Conservation (phyloP, 2,329 filamentous ascomycete genomes). For the Phialophora macrospora region DNA sequence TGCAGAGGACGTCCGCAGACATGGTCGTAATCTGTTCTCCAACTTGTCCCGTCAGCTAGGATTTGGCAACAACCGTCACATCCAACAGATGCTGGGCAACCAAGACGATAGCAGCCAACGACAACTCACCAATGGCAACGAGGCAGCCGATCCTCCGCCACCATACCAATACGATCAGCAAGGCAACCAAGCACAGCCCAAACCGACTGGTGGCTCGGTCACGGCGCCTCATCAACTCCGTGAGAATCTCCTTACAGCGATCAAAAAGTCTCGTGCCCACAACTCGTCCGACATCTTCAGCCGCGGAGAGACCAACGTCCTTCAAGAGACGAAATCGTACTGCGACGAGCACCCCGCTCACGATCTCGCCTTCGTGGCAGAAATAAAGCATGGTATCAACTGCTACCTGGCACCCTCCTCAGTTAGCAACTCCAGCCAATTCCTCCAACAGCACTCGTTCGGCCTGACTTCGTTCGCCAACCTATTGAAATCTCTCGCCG, state of each 20-base stretch:
- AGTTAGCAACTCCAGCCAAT: conserved; percentile 55
- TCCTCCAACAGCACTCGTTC: conserved; percentile 65
- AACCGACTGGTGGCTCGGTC: conserved; percentile 39
- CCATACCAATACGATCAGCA: conserved; percentile 46
- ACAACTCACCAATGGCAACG: conserved; percentile 29
- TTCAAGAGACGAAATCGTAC: conserved; percentile 83
- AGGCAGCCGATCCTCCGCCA: conserved; percentile 43
- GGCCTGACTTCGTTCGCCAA: conserved; percentile 71
- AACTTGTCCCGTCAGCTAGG: conserved; percentile 71
- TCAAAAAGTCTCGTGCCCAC: conserved; percentile 77
- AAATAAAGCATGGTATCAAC: conserved; percentile 72
- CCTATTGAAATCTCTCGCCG: conserved; percentile 70
- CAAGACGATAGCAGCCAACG: conserved; percentile 5
- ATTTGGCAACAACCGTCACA: conserved; percentile 52
- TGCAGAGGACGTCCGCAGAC: conserved; percentile 48
- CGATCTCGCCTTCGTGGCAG: conserved; percentile 72
- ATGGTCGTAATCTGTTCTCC: conserved; percentile 66
- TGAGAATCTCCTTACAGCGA: conserved; percentile 69
- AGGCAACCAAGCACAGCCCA: conserved; percentile 35
- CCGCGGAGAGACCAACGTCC: conserved; percentile 70
- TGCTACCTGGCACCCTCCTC: conserved; percentile 68
- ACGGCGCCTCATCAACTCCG: conserved; percentile 52
- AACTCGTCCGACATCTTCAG: conserved; percentile 75
- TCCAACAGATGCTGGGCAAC: conserved; percentile 43
- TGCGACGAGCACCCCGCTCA: conserved; percentile 78